phyloP scores from a whole-genome alignment of 306 rosid genomes.

The Vachellia pachyceras region DNA sequence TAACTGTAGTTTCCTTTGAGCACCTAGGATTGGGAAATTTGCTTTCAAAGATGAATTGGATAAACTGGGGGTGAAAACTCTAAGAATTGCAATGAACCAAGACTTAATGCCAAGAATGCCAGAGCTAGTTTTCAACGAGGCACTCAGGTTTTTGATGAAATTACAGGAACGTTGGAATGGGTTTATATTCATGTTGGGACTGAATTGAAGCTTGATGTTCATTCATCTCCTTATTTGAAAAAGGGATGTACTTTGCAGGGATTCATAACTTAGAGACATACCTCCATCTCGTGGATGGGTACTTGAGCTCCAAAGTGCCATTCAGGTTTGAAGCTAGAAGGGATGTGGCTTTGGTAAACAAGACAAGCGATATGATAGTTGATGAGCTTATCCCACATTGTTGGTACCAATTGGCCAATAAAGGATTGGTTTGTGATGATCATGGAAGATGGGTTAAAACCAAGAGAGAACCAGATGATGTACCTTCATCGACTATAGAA shows the following conservation, averaged over 20 bases:
- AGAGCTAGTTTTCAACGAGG: slow-evolving; percentile 59
- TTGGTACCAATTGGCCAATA: slow-evolving; percentile 72
- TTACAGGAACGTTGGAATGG: slow-evolving; percentile 58
- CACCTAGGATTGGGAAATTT: slow-evolving; percentile 73
- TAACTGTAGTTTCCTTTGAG: slow-evolving; percentile 71
- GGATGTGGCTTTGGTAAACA: slow-evolving; percentile 72
- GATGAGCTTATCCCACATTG: slow-evolving; percentile 66
- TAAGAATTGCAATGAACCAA: slow-evolving; percentile 55
- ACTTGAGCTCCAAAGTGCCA: slow-evolving; percentile 20
- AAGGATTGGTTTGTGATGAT: slow-evolving; percentile 63
- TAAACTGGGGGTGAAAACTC: slow-evolving; percentile 53
- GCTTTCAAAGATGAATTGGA: slow-evolving; percentile 62
- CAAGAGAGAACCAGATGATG: slow-evolving; percentile 62
- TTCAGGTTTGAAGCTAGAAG: slow-evolving; percentile 63
- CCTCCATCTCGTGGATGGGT: slow-evolving; percentile 78
- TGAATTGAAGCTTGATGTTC: slow-evolving; percentile 55
- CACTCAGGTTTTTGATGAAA: slow-evolving; percentile 48
- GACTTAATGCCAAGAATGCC: slow-evolving; percentile 70
- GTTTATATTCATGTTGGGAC: slow-evolving; percentile 67
- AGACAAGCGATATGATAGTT: slow-evolving; percentile 64
- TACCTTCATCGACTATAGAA: slow-evolving; percentile 63
- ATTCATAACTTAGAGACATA: slow-evolving; percentile 70
- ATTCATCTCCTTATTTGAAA: slow-evolving; percentile 63
- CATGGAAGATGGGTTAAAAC: slow-evolving; percentile 86
- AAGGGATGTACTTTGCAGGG: slow-evolving; percentile 49